Evolutionary conservation across 1,284 basidiomycete genomes (phyloP), one percentile per base, ranked within the genome.

Genomic region (Malassezia brasiliensis): DNA sequence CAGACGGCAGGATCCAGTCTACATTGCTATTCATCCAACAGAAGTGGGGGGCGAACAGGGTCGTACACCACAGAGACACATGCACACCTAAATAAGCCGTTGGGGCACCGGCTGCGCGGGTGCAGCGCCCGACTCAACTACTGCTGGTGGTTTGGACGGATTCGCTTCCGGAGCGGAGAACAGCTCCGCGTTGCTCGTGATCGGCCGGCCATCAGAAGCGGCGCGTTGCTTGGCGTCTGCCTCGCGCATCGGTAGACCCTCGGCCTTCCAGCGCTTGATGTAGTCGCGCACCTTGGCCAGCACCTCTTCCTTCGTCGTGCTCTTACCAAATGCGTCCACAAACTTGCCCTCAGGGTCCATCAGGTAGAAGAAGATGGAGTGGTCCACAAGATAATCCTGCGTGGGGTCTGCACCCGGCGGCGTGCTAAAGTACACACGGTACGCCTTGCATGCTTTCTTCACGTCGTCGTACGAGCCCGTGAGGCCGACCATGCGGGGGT

Each of bases 291-390:
- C 77, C 72, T 82, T 82, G 25, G 62, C 65, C 9, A 75, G 70
- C 14, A 93, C 85, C 35, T 90, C 86, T 35, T 85, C 81, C 5
- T 82, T 80, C 0, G 81, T 82, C 50, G 82, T 84, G 50, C 81
- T 82, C 78, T 94, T 89, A 11, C 93, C 94, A 74, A 96, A 96
- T 3, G 94, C 93, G 68, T 98, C 91, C 2, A 96, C 89, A 66
- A 96, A 99, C 70, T 86, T 81, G 17, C 93, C 93, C 51, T 71
- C 69, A 1, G 94, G 93, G 72, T 96, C 90, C 90, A 99, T 96
- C 34, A 99, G 81, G 77, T 99, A 99, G 73, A 98, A 89, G 76
- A 91, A 96, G 74, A 96, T 96, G 49, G 85, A 77, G 62, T 61
- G 65, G 41, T 71, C 67, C 31, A 98, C 93, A 49, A 99, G 82